Evolutionary conservation across 169 alveolate species (phyloP).

Genomic region (Cryptosporidium parvum): DNA sequence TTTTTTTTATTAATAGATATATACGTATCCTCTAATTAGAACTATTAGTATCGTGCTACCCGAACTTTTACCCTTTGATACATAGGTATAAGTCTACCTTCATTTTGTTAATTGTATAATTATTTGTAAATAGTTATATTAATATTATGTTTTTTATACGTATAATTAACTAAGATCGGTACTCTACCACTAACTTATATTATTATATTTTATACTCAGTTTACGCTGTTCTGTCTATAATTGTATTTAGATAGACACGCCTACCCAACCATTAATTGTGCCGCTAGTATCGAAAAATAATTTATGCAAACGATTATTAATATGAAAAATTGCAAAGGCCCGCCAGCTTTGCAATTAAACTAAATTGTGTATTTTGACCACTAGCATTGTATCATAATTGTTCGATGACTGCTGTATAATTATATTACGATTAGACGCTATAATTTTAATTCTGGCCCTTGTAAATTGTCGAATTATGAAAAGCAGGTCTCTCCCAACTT

Average conservation of each 20-base stretch:
- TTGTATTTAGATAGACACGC: conserved; percentile 5
- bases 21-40: conserved; percentile 73
- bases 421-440: too few relatives aligned
- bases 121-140: conserved; percentile 3
- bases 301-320: background rate
- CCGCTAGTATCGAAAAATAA: conserved; percentile 6
- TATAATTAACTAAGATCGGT: conserved; percentile 19
- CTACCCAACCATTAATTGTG: conserved; percentile 15
- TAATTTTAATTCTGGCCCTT: too few relatives aligned
- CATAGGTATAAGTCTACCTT: conserved; percentile 42
- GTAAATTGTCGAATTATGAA: too few relatives aligned
- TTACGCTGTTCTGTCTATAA: background rate
- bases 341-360: background rate
- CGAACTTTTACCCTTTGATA: background rate
- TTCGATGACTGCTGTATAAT: background rate
- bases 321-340: background rate
- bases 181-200: conserved; percentile 36
- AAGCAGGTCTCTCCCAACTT: background rate
- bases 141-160: background rate
- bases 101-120: background rate
- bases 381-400: background rate
- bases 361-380: background rate
- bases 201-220: conserved; percentile 1
- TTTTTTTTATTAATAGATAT: conserved; percentile 30
- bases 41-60: conserved; percentile 46